Percentiles rank a stretch among this genome's conserved stretches.
Conservation (phyloP, 139 green algal genomes). For the Micromonas pusilla region DNA sequence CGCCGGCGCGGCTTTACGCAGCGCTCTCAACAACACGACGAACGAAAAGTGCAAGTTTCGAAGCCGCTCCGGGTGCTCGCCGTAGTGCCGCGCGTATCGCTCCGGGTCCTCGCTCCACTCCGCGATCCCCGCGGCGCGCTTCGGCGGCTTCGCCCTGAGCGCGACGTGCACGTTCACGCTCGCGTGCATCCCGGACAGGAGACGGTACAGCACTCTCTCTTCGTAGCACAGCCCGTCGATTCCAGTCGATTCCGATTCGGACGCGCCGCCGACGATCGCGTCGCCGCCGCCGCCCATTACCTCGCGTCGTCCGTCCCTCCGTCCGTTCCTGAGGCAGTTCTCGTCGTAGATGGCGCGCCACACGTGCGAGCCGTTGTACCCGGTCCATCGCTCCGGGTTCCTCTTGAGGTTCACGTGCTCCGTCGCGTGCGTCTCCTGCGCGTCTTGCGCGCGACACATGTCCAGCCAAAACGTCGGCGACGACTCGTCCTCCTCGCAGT, state of each 20-base stretch:
- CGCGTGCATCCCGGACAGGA: constrained; percentile 81
- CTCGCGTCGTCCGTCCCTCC: neutral
- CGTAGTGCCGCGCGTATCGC: neutral
- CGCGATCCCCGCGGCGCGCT: constrained; percentile 26
- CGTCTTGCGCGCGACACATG: neutral
- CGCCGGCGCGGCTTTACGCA: constrained; percentile 52
- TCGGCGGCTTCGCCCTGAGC: constrained; percentile 60
- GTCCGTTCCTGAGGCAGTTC: constrained; percentile 56
- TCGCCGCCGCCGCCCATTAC: too few relatives aligned
- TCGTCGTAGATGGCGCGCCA: constrained; percentile 90
- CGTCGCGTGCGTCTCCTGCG: neutral
- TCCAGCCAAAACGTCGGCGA: constrained; percentile 9
- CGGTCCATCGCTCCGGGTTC: constrained; percentile 93
- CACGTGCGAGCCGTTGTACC: constrained; percentile 70
- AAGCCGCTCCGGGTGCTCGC: constrained; percentile 35
- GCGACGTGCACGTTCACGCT: constrained; percentile 84
- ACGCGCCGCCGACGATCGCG: too few relatives aligned
- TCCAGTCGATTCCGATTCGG: too few relatives aligned
- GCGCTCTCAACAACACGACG: constrained; percentile 80
- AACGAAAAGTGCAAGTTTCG: constrained; percentile 95
- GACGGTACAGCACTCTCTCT: constrained; percentile 66
- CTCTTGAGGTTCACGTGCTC: constrained; percentile 86
- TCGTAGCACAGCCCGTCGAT: constrained; percentile 46
- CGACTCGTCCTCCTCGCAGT: neutral
- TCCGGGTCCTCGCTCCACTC: neutral